Evolutionary conservation across 2,329 filamentous ascomycete genomes (phyloP).

Genomic region (Fusarium temperatum): DNA sequence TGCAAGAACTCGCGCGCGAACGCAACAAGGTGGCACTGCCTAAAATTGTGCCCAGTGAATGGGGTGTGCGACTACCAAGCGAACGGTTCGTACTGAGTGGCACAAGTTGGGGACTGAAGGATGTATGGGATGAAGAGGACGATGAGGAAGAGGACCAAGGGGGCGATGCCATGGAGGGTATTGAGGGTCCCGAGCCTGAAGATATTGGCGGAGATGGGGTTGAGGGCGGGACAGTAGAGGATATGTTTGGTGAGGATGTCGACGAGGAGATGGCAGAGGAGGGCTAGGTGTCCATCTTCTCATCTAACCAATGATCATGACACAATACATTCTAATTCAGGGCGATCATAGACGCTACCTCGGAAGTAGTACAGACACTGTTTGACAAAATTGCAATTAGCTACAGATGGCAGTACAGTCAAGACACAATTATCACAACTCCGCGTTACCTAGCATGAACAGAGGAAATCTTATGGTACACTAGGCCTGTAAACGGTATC

Average conservation of each 20-base stretch:
- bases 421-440: constrained; percentile 44
- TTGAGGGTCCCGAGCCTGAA: constrained; percentile 53
- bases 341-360: not conserved
- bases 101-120: constrained; percentile 70
- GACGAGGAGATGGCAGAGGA: constrained; percentile 66
- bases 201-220: constrained; percentile 58
- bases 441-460: constrained; percentile 49
- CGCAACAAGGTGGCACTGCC: constrained; percentile 74
- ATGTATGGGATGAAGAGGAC: constrained; percentile 64
- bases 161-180: constrained; percentile 60
- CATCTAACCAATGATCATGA: not conserved
- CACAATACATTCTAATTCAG: not conserved
- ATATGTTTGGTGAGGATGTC: constrained; percentile 63
- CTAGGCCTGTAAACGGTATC: constrained; percentile 62
- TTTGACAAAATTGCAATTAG: not conserved
- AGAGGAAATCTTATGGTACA: constrained; percentile 63
- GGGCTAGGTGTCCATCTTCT: constrained; percentile 19
- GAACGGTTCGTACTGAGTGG: constrained; percentile 75
- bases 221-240: constrained; percentile 61
- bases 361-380: not conserved
- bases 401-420: constrained; percentile 8
- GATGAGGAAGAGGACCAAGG: constrained; percentile 53
- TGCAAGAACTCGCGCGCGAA: constrained; percentile 77
- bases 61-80: constrained; percentile 72
- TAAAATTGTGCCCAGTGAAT: constrained; percentile 69